Conservation (phyloP, 805 yeast genomes). For the Zygosaccharomyces kombuchaensis region DNA sequence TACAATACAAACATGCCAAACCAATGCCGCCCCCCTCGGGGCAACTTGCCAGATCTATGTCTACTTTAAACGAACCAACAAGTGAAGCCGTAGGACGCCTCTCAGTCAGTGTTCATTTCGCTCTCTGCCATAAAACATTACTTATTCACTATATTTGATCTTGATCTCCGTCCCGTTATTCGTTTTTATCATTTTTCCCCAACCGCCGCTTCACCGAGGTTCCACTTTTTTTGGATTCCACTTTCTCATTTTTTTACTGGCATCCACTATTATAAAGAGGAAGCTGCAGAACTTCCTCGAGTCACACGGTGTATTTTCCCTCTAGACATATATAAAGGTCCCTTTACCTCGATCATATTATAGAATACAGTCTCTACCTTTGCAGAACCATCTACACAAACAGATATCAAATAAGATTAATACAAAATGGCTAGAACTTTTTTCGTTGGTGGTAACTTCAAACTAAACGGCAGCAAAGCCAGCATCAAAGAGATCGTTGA, state of each 20-base stretch:
- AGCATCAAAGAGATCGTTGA: slow-evolving; percentile 81
- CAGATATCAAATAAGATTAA: background rate
- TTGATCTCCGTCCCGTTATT: background rate
- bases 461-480: slow-evolving; percentile 91
- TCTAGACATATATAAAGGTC: background rate
- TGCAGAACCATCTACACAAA: background rate
- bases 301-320: slow-evolving; percentile 2
- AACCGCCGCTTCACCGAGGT: slow-evolving; percentile 1
- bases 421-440: slow-evolving; percentile 70
- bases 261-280: slow-evolving; percentile 1
- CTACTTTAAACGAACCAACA: too few relatives aligned
- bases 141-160: too few relatives aligned
- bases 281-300: slow-evolving; percentile 2
- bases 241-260: background rate
- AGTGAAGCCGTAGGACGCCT: too few relatives aligned
- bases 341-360: background rate
- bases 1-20: too few relatives aligned
- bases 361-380: background rate
- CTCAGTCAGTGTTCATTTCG: too few relatives aligned
- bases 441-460: slow-evolving; percentile 99
- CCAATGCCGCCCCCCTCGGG: too few relatives aligned
- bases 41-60: too few relatives aligned
- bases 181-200: background rate
- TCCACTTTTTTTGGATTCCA: slow-evolving; percentile 11
- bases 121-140: too few relatives aligned